Percentiles rank a stretch among this genome's conserved stretches.
phyloP scores from a whole-genome alignment of 2,329 filamentous ascomycete genomes.

The Botryotinia calthae region DNA sequence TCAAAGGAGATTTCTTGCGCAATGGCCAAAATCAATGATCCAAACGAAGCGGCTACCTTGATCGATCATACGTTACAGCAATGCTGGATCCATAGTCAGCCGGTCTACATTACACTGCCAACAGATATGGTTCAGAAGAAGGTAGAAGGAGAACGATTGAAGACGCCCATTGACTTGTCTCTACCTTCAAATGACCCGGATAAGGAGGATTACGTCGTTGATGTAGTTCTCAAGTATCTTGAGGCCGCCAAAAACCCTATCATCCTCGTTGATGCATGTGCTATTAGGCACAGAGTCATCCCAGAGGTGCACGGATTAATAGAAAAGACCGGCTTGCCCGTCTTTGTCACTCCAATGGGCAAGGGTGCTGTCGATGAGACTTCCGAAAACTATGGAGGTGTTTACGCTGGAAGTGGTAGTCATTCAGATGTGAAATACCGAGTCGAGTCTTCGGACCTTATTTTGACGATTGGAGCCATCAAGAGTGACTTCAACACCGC shows the following conservation, averaged over 20 bases:
- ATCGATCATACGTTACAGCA: conserved; percentile 76
- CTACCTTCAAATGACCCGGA: conserved; percentile 65
- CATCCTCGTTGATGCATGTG: conserved; percentile 80
- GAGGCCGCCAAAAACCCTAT: conserved; percentile 71
- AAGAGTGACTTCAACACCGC: conserved; percentile 79
- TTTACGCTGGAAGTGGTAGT: conserved; percentile 79
- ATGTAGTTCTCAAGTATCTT: conserved; percentile 71
- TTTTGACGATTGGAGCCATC: conserved; percentile 66
- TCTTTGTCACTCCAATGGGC: conserved; percentile 88
- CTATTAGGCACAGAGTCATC: conserved; percentile 71
- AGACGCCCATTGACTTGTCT: conserved; percentile 66
- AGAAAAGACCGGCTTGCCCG: conserved; percentile 70
- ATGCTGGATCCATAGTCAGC: conserved; percentile 71
- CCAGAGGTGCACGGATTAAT: conserved; percentile 71
- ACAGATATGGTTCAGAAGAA: conserved; percentile 77
- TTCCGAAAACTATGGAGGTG: conserved; percentile 73
- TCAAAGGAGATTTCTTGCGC: conserved; percentile 68
- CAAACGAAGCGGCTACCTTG: conserved; percentile 65
- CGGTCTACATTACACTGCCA: conserved; percentile 81
- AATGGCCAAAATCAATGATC: conserved; percentile 67
- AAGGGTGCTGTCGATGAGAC: conserved; percentile 80
- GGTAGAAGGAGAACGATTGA: conserved; percentile 69
- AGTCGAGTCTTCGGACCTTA: conserved; percentile 67
- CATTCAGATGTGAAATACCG: conserved; percentile 60
- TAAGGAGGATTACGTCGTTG: conserved; percentile 78